Conservation (phyloP, 1,284 basidiomycete genomes). For the Puccinia triticina region DNA sequence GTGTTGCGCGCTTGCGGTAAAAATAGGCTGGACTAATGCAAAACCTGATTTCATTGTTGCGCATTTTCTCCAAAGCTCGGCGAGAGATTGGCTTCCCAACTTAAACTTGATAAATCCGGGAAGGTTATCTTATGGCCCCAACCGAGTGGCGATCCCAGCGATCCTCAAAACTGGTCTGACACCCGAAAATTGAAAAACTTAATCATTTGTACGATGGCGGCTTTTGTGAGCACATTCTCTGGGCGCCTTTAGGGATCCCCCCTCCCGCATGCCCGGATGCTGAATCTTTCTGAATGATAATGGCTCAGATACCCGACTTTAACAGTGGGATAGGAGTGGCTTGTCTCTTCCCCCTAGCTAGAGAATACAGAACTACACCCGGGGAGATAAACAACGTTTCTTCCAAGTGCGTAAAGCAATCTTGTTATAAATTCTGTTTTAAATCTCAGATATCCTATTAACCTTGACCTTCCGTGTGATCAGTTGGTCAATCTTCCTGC, state of each 20-base stretch:
- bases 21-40: neutral
- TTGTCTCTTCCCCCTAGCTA: slow-evolving; percentile 67
- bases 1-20: neutral
- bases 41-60: too few relatives aligned
- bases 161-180: slow-evolving; percentile 45
- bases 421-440: neutral
- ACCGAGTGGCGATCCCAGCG: slow-evolving; percentile 28
- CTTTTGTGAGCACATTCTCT: slow-evolving; percentile 27
- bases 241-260: neutral
- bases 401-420: slow-evolving; percentile 52
- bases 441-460: slow-evolving; percentile 57
- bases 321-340: slow-evolving; percentile 56
- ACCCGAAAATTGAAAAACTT: slow-evolving; percentile 29
- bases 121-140: slow-evolving; percentile 45
- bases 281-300: neutral
- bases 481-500: slow-evolving; percentile 72
- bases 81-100: slow-evolving; percentile 15
- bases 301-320: slow-evolving; percentile 43
- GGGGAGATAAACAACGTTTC: slow-evolving; percentile 68
- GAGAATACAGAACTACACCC: slow-evolving; percentile 67
- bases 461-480: slow-evolving; percentile 10
- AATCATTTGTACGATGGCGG: slow-evolving; percentile 44
- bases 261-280: neutral
- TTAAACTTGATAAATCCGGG: slow-evolving; percentile 35
- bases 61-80: slow-evolving; percentile 28